Evolutionary conservation across 345 rosid species (phyloP).

Genomic region (thale cress (Arabidopsis thaliana)): DNA sequence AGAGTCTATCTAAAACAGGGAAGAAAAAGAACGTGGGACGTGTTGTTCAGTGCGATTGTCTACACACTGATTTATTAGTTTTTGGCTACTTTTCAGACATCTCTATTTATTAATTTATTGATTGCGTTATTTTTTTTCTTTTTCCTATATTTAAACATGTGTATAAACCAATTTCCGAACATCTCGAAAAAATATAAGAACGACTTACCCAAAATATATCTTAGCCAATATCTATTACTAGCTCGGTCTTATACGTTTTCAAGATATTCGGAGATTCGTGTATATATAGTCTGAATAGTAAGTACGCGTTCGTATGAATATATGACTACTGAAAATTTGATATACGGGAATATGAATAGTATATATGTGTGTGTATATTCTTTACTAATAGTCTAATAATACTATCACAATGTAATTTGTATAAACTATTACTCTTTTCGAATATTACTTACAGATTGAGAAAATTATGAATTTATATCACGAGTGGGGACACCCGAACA

Average conservation of each 20-base stretch:
- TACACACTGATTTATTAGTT: conserved; percentile 2
- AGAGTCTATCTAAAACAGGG: conserved; percentile 7
- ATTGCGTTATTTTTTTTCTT: neutral
- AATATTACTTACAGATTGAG: neutral
- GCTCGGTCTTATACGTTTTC: neutral
- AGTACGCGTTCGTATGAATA: neutral
- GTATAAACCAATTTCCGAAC: no score
- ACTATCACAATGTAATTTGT: neutral
- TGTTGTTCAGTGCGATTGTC: conserved; percentile 22
- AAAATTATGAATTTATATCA: neutral
- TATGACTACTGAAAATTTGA: neutral
- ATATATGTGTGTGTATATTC: no score
- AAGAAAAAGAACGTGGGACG: conserved; percentile 24
- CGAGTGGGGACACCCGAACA: conserved; percentile 1
- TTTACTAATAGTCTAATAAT: no score
- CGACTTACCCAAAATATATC: no score
- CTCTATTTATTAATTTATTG: neutral
- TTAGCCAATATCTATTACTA: neutral
- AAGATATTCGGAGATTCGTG: neutral
- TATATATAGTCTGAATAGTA: neutral
- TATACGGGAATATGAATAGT: neutral
- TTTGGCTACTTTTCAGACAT: conserved; percentile 20
- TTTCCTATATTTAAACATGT: neutral
- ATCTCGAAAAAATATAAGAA: no score
- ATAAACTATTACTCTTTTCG: neutral